Conservation (phyloP, 2,329 filamentous ascomycete genomes). For the Pezicula carpinea region DNA sequence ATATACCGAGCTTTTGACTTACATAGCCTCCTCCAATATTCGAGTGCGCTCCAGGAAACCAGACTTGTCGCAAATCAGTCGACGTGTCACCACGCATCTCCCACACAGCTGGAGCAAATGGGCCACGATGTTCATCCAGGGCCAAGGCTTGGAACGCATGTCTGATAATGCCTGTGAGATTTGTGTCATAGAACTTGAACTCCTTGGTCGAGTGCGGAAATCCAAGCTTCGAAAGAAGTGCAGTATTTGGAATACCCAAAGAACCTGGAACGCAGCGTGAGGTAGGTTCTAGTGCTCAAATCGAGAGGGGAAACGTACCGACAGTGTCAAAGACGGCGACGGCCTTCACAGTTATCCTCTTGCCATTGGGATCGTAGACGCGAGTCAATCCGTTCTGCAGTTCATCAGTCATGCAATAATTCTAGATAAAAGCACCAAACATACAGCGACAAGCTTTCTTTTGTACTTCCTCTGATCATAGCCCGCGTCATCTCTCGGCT, state of each 20-base stretch:
- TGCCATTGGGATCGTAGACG: constrained; percentile 30
- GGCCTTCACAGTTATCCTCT: constrained; percentile 37
- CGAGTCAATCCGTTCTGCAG: constrained; percentile 30
- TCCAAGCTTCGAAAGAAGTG: constrained; percentile 29
- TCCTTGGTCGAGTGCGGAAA: constrained; percentile 31
- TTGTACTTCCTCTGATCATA: constrained; percentile 27
- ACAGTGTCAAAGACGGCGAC: constrained; percentile 47
- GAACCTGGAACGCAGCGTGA: constrained; percentile 34
- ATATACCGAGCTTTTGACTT: constrained; percentile 37
- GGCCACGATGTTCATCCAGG: constrained; percentile 40
- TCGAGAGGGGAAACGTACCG: constrained; percentile 36
- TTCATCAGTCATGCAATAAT: constrained; percentile 3
- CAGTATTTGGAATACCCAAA: constrained; percentile 39
- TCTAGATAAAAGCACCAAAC: background rate
- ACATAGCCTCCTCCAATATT: constrained; percentile 40
- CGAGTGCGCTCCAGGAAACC: constrained; percentile 39
- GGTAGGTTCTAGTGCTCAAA: constrained; percentile 31
- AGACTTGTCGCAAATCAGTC: constrained; percentile 27
- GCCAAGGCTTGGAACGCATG: constrained; percentile 47
- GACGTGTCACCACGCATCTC: constrained; percentile 15
- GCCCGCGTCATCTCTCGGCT: constrained; percentile 14
- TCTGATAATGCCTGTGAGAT: constrained; percentile 36
- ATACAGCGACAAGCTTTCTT: constrained; percentile 31
- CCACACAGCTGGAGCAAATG: constrained; percentile 37
- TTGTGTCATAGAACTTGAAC: constrained; percentile 39